Conservation (phyloP, 768 basidiomycete species). For the Trametes cingulata region DNA sequence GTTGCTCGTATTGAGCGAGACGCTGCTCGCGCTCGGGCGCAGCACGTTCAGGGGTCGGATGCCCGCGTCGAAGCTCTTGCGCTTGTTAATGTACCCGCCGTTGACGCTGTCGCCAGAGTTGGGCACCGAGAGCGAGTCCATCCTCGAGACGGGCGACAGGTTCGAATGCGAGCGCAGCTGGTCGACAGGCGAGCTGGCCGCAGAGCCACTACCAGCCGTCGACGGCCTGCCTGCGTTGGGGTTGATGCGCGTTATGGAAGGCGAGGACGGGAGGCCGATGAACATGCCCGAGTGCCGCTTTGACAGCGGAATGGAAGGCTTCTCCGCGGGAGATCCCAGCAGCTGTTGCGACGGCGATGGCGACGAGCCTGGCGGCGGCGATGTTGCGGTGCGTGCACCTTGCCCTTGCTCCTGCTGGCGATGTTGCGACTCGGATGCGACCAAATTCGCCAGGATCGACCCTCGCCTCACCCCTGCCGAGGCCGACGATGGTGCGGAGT, state of each 20-base stretch:
- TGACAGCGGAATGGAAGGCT: conserved; percentile 19
- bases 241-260: conserved; percentile 16
- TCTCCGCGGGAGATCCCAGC: conserved; percentile 17
- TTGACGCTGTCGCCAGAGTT: conserved; percentile 7
- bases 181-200: conserved; percentile 20
- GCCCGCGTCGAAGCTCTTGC: conserved; percentile 48
- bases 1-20: conserved; percentile 15
- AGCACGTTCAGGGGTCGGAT: conserved; percentile 41
- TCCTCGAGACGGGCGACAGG: conserved; percentile 10
- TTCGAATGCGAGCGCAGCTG: conserved; percentile 22
- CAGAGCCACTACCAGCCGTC: conserved; percentile 15
- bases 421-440: conserved; percentile 14
- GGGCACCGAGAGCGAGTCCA: conserved; percentile 25
- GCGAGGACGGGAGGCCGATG: conserved; percentile 23
- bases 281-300: conserved; percentile 23
- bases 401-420: conserved; percentile 20
- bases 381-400: conserved; percentile 6
- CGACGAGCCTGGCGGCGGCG: background rate
- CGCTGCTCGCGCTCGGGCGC: conserved; percentile 24
- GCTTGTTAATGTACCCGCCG: conserved; percentile 28
- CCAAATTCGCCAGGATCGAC: conserved; percentile 6
- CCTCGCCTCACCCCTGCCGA: conserved; percentile 14
- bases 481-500: conserved; percentile 15
- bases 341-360: conserved; percentile 10
- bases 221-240: conserved; percentile 14